These are phyloP conservation scores for Gonium pectorale DNA, from an alignment of 139 green algal species.

Conservation along the genomic window DNA sequence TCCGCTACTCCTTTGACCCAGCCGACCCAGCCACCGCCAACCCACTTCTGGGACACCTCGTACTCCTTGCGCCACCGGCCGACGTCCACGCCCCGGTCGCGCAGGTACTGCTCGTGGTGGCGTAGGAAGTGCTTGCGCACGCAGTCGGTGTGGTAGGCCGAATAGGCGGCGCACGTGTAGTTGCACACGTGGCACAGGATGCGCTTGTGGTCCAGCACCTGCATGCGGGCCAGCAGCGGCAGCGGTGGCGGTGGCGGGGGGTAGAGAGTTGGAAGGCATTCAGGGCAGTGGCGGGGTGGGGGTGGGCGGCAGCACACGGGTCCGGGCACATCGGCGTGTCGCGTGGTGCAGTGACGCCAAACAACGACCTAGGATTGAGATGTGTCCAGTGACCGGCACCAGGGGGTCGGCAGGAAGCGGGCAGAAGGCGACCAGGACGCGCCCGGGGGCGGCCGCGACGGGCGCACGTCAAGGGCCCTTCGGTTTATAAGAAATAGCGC, in stretches of 20 bases:
- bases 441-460: too few species aligned
- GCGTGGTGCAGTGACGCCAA: too few species aligned
- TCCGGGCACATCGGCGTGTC: too few species aligned
- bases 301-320: too few species aligned
- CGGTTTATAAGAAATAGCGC: too few species aligned
- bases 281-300: not conserved
- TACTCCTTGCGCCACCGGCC: constrained; percentile 55
- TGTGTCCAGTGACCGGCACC: too few species aligned
- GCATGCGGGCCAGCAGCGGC: not conserved
- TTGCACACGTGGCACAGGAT: constrained; percentile 46
- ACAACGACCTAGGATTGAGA: too few species aligned
- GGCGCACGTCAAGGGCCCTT: too few species aligned
- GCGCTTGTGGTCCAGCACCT: constrained; percentile 50
- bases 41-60: constrained; percentile 39
- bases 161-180: constrained; percentile 48
- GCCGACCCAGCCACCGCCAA: not conserved
- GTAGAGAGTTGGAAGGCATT: not conserved
- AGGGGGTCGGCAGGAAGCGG: too few species aligned
- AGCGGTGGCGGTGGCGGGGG: not conserved
- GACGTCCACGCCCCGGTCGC: constrained; percentile 22
- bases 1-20: too few species aligned
- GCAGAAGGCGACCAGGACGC: too few species aligned
- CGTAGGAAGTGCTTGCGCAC: constrained; percentile 61
- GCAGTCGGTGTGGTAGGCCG: constrained; percentile 58
- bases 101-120: constrained; percentile 49